Evolutionary conservation across 371 early-diverging fungal species (phyloP), one percentile per base, ranked within the genome.

Genomic region (Actinomucor elegans): DNA sequence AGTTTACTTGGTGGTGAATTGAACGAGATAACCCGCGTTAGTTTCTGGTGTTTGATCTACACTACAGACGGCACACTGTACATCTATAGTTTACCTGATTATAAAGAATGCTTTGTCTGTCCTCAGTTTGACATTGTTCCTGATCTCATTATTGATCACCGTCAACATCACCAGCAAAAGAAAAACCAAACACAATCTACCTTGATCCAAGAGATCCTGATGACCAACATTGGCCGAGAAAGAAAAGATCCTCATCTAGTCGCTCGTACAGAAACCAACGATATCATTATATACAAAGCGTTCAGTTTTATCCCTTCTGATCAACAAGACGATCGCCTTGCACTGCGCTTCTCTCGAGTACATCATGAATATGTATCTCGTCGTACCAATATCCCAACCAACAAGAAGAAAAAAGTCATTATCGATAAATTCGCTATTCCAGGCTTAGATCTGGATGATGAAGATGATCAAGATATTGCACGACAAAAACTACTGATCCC

Each of bases 261-360:
- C 43, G 83, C 75, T 8, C 81, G 88, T 24, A 87, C 87, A 9
- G 72, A 73, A 17, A 69, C 80, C 2, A 81, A 83, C n/a, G 91
- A 93, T 56, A 76, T 92, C 10, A 67, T 87, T 12, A 80, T 90
- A 2, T 93, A 91, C 68, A 82, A 84, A 55, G 80, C 86, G 8
- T 86, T 86, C 55, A 61, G 64, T 34, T 81, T 76, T 45, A 48
- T 80, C 23, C 71, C 81, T 0, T 54, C 58, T 3, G 41, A 36
- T 14, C 75, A 71, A 27, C 28, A 31, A 27, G 58, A 20, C 54
- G 61, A 81, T 29, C 84, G 91, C 14, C 66, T 93, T 4, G 88
- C 90, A 0, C 65, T 90, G 20, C 84, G 90, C 14, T 84, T 93
- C 52, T 75, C 83, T 6, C 84, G 88, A 6, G 74, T 89, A 3